These are phyloP conservation scores for Myotisia sp. DNA, from an alignment of 2,329 filamentous ascomycete species.

Conservation along the genomic window DNA sequence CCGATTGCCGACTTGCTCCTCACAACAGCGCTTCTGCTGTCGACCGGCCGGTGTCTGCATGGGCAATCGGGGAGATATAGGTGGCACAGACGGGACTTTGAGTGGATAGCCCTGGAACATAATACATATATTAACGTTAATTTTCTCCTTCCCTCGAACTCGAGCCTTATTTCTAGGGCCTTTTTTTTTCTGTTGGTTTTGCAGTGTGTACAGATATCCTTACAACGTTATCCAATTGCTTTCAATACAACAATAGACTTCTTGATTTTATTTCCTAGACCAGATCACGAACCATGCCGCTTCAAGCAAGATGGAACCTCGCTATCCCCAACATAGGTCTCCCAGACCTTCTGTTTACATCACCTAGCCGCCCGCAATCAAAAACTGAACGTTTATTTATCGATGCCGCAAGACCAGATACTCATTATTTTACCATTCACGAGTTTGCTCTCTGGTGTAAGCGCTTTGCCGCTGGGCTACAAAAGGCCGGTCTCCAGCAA, in stretches of 20 bases:
- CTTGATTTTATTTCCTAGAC: no score
- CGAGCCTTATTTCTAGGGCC: no score
- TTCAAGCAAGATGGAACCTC: conserved; percentile 37
- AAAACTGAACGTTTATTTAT: conserved; percentile 38
- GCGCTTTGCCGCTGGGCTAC: conserved; percentile 55
- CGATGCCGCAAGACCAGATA: conserved; percentile 53
- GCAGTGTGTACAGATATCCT: no score
- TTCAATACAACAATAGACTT: neutral
- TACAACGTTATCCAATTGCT: neutral
- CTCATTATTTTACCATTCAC: conserved; percentile 49
- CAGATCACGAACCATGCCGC: conserved; percentile 41
- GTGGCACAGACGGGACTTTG: no score
- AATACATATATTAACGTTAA: no score
- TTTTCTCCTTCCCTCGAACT: no score
- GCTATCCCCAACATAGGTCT: conserved; percentile 34
- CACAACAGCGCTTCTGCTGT: no score
- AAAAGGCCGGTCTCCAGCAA: conserved; percentile 46
- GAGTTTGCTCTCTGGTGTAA: conserved; percentile 58
- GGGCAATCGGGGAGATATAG: no score
- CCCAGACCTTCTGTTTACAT: conserved; percentile 37
- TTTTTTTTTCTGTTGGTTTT: no score
- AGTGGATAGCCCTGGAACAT: no score
- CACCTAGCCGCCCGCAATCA: conserved; percentile 34
- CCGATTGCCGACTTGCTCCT: no score
- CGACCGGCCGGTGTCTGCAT: no score